Percentiles rank a stretch among this genome's conserved stretches.
Conservation (phyloP, 2,329 filamentous ascomycete species). For the Scedosporium apiospermum region DNA sequence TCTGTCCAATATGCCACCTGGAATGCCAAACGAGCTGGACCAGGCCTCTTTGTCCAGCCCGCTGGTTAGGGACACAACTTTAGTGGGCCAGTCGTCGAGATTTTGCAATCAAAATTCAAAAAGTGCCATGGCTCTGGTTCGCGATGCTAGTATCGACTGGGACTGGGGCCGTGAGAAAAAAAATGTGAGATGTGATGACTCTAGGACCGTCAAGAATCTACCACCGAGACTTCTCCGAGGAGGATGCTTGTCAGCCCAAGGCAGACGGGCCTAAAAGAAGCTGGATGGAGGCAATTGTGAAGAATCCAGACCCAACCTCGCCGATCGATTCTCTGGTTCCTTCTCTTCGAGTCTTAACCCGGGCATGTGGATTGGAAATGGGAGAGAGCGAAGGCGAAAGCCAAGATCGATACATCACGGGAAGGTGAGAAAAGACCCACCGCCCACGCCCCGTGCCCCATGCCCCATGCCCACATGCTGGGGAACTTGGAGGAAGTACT, state of each 20-base stretch:
- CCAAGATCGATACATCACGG: not conserved
- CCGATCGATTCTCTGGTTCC: not conserved
- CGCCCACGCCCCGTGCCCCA: too few species aligned
- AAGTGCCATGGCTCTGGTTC: too few species aligned
- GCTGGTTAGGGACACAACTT: too few species aligned
- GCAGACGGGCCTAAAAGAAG: not conserved
- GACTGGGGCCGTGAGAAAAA: not conserved
- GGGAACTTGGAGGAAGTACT: too few species aligned
- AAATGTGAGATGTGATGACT: not conserved
- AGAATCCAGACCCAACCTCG: not conserved
- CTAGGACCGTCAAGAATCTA: not conserved
- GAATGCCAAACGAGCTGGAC: too few species aligned
- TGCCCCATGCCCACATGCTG: too few species aligned
- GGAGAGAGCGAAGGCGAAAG: not conserved
- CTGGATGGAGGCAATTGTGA: not conserved
- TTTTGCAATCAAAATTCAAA: too few species aligned
- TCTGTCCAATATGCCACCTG: too few species aligned
- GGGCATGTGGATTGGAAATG: not conserved
- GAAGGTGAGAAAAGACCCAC: too few species aligned
- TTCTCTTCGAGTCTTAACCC: not conserved
- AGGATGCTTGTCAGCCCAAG: not conserved
- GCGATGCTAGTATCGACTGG: not conserved
- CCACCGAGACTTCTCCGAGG: not conserved
- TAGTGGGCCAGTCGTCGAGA: too few species aligned
- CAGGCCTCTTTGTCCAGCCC: too few species aligned